Evolutionary conservation across 345 rosid genomes (phyloP).

Genomic region (Linum lewisii): DNA sequence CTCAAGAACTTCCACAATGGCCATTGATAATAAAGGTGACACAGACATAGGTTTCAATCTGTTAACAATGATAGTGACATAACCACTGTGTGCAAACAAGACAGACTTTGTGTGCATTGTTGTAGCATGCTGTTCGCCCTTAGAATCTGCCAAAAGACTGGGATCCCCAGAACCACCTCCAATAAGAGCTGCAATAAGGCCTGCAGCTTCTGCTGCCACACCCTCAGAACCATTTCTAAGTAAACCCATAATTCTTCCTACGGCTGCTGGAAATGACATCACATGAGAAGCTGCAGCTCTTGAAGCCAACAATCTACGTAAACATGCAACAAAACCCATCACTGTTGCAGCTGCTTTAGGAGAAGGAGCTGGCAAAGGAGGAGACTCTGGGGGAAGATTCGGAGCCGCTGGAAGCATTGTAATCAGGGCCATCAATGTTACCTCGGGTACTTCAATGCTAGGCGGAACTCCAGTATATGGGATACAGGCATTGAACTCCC

Average conservation of each 20-base stretch:
- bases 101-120: conserved; percentile 94
- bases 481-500: conserved; percentile 95
- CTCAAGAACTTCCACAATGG: conserved; percentile 95
- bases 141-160: conserved; percentile 50
- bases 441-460: conserved; percentile 87
- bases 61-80: conserved; percentile 68
- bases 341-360: conserved; percentile 99
- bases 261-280: conserved; percentile 98
- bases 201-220: conserved; percentile 87
- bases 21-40: conserved; percentile 91
- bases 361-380: conserved; percentile 97
- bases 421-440: conserved; percentile 93
- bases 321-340: conserved; percentile 91
- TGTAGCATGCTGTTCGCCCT: conserved; percentile 91
- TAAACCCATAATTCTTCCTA: conserved; percentile 96
- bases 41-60: conserved; percentile 93
- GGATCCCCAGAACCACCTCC: conserved; percentile 79
- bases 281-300: conserved; percentile 94
- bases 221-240: conserved; percentile 98
- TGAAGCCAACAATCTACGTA: conserved; percentile 85
- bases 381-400: conserved; percentile 87
- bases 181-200: conserved; percentile 76
- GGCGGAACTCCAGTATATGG: conserved; percentile 82
- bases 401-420: conserved; percentile 96
- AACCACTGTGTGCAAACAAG: conserved; percentile 66